phyloP scores from a whole-genome alignment of 2,329 filamentous ascomycete genomes.

The Colletotrichum costaricense region DNA sequence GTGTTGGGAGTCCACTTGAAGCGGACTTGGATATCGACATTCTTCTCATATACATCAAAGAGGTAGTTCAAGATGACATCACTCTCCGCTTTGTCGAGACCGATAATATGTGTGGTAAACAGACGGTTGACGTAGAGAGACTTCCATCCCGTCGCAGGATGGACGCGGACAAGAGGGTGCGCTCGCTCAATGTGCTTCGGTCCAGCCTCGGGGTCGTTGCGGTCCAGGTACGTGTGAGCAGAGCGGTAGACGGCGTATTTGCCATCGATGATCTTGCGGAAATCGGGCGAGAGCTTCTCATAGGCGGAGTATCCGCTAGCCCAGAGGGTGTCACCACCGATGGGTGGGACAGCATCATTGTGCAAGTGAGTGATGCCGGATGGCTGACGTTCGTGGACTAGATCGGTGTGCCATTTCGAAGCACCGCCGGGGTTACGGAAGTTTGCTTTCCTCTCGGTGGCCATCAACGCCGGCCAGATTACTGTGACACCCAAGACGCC shows the following conservation, averaged over 20 bases:
- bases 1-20: slow-evolving; percentile 78
- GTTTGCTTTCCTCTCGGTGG: slow-evolving; percentile 68
- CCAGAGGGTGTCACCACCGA: slow-evolving; percentile 80
- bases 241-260: slow-evolving; percentile 72
- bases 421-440: slow-evolving; percentile 77
- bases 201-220: slow-evolving; percentile 68
- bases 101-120: slow-evolving; percentile 76
- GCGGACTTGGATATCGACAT: slow-evolving; percentile 77
- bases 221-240: slow-evolving; percentile 75
- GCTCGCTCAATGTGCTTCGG: slow-evolving; percentile 75
- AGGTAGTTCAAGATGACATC: slow-evolving; percentile 75
- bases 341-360: slow-evolving; percentile 73
- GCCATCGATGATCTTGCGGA: slow-evolving; percentile 78
- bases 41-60: slow-evolving; percentile 75
- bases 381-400: slow-evolving; percentile 78
- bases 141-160: slow-evolving; percentile 81
- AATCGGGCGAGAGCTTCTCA: slow-evolving; percentile 77
- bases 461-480: slow-evolving; percentile 77
- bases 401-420: slow-evolving; percentile 76
- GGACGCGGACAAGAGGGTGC: slow-evolving; percentile 76
- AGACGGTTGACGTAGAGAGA: slow-evolving; percentile 77
- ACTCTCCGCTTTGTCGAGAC: slow-evolving; percentile 75
- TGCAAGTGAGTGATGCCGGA: slow-evolving; percentile 78
- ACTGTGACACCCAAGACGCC: slow-evolving; percentile 73
- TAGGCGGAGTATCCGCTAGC: slow-evolving; percentile 78